Base-by-base conservation (phyloP, 257 asterid species). In the Ophiorrhiza pumila region DNA sequence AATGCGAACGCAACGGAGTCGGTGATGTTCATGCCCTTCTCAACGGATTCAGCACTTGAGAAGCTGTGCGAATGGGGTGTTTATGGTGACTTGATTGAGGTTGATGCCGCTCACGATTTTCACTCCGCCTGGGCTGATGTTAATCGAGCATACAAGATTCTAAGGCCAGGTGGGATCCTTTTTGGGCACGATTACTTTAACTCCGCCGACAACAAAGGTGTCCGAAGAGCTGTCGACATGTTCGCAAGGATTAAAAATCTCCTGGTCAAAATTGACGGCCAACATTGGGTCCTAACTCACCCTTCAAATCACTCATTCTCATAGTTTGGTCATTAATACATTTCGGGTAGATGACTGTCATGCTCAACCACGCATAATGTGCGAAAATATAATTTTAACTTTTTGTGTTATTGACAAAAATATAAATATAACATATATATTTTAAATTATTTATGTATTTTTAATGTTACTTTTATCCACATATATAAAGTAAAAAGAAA, bases 41-140 rank as follows among this genome's bases (percentile, higher is more conserved):
- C 95, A 2, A 80, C 86, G 0, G 83, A 80, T n/a, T 83, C 91
- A 6, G 88, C 90, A 32, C 80, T 88, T 22, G 83, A 68, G 7
- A 85, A 84, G 13, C 84, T 88, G 32, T 88, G 94, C 23, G 83
- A 84, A 8, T 88, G 94, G 93, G 94, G 94, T 1, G 85, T 88
- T 22, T 86, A 66, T 58, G 91, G 82, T 0, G 91, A 88, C 65
- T 65, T 88, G 77, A 85, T 88, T 8, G 93, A 88, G 55, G 83
- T 88, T 1, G 93, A 88, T 58, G 93, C 89, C 0, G 93, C 87
- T 0, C 93, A 88, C 22, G 93, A 88, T 29, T 88, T 88, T 69
- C 91, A 88, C 82, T 86, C 91, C 43, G 93, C 91, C 0, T 88
- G 91, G 93, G 55, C 73, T 0, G 93, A 88, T 46, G 85, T 87